A percentile compares a stretch with the other conserved stretches of the same genome.
Evolutionary conservation across 257 asterid species (phyloP).

Genomic region (Solanum clarkiae): DNA sequence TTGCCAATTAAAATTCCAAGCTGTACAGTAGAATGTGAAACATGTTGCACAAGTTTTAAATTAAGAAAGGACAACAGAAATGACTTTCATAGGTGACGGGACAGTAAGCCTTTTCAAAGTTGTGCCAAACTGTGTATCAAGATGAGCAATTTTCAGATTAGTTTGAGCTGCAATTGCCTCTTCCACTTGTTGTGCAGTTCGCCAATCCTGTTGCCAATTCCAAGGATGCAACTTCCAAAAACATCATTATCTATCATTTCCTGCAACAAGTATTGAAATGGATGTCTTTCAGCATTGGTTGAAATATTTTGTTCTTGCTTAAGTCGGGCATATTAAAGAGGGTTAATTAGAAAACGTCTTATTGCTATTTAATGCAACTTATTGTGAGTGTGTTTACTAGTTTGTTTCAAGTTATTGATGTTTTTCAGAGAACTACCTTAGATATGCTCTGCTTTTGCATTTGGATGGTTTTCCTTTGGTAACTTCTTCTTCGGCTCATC

Average conservation of each 20-base stretch:
- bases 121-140: neutral
- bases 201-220: conserved; percentile 28
- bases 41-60: neutral
- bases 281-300: neutral
- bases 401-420: neutral
- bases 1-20: neutral
- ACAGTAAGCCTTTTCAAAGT: neutral
- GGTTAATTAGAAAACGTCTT: neutral
- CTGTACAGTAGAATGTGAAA: neutral
- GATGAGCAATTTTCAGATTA: conserved; percentile 2
- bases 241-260: conserved; percentile 33
- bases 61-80: neutral
- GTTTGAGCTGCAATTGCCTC: conserved; percentile 58
- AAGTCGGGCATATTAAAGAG: neutral
- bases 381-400: neutral
- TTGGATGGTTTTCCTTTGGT: conserved; percentile 38
- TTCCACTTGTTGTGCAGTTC: conserved; percentile 42
- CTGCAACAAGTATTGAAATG: conserved; percentile 21
- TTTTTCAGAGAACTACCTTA: conserved; percentile 27
- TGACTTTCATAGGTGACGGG: neutral
- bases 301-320: neutral
- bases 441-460: conserved; percentile 31
- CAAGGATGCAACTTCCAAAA: conserved; percentile 39
- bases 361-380: neutral
- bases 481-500: conserved; percentile 86